Conservation (phyloP, 2,329 filamentous ascomycete genomes). For the Aspergillus ochraceus region DNA sequence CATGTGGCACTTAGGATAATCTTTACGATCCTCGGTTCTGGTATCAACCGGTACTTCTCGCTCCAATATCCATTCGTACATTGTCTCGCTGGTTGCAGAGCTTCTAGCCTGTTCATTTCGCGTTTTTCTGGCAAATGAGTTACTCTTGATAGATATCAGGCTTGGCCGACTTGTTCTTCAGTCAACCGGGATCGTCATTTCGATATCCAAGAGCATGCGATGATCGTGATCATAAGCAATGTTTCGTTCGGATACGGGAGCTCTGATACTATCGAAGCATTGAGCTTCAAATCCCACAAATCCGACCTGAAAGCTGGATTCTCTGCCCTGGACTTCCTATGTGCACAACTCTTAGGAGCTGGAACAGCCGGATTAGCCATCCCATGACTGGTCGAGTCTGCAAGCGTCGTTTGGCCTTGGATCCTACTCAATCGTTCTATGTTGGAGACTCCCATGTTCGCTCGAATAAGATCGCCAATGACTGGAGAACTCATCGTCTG, state of each 20-base stretch:
- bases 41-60: conserved; percentile 51
- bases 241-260: conserved; percentile 50
- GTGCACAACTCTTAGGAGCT: conserved; percentile 42
- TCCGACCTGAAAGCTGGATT: conserved; percentile 42
- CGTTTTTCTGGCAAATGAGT: conserved; percentile 38
- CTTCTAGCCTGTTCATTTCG: conserved; percentile 46
- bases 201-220: conserved; percentile 49
- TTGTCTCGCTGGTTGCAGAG: conserved; percentile 49
- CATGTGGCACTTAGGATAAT: conserved; percentile 49
- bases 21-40: conserved; percentile 45
- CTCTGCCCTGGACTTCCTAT: conserved; percentile 39
- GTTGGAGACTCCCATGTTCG: conserved; percentile 41
- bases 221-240: conserved; percentile 52
- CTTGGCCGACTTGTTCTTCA: conserved; percentile 20
- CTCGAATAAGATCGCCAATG: conserved; percentile 37
- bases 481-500: conserved; percentile 44
- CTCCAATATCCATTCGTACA: conserved; percentile 50
- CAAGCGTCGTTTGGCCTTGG: conserved; percentile 41
- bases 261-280: conserved; percentile 48
- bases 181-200: conserved; percentile 47
- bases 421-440: conserved; percentile 41
- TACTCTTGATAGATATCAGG: conserved; percentile 36
- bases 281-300: conserved; percentile 40
- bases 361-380: conserved; percentile 41
- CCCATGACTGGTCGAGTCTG: conserved; percentile 41